phyloP scores from a whole-genome alignment of 2,329 filamentous ascomycete genomes.

The Pseudogymnoascus sp. region DNA sequence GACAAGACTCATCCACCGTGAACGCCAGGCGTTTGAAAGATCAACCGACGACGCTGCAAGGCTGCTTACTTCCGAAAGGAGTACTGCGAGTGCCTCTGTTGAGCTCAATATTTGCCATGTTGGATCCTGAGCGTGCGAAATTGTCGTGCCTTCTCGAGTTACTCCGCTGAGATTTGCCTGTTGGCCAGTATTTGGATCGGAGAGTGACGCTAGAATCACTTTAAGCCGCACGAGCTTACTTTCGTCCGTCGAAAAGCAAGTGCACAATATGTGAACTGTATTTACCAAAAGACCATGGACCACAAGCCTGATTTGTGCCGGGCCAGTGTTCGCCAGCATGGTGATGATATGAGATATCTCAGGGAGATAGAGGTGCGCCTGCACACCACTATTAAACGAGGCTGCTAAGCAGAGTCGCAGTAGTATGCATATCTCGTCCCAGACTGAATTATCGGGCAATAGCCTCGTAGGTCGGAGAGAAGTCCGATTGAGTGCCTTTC shows the following conservation, averaged over 20 bases:
- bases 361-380: slow-evolving; percentile 61
- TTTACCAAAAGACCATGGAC: slow-evolving; percentile 61
- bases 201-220: slow-evolving; percentile 50
- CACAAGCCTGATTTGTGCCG: slow-evolving; percentile 47
- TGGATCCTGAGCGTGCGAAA: slow-evolving; percentile 32
- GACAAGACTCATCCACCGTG: slow-evolving; percentile 67
- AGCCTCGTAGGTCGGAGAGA: slow-evolving; percentile 60
- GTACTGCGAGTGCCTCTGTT: slow-evolving; percentile 54
- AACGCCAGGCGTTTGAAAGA: slow-evolving; percentile 62
- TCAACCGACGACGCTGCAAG: slow-evolving; percentile 59
- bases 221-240: slow-evolving; percentile 38
- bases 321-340: slow-evolving; percentile 62
- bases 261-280: slow-evolving; percentile 61
- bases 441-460: slow-evolving; percentile 60
- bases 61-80: slow-evolving; percentile 58
- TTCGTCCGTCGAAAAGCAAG: slow-evolving; percentile 58
- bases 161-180: slow-evolving; percentile 41
- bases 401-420: slow-evolving; percentile 60
- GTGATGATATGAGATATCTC: slow-evolving; percentile 66
- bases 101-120: slow-evolving; percentile 38
- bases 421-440: slow-evolving; percentile 63
- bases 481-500: slow-evolving; percentile 61
- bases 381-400: slow-evolving; percentile 61
- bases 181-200: slow-evolving; percentile 53
- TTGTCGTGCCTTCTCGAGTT: slow-evolving; percentile 45